A percentile compares a stretch with the other conserved stretches of the same genome.
These are phyloP conservation scores for Serendipita sp. DNA, from an alignment of 768 basidiomycete species.

Conservation along the genomic window DNA sequence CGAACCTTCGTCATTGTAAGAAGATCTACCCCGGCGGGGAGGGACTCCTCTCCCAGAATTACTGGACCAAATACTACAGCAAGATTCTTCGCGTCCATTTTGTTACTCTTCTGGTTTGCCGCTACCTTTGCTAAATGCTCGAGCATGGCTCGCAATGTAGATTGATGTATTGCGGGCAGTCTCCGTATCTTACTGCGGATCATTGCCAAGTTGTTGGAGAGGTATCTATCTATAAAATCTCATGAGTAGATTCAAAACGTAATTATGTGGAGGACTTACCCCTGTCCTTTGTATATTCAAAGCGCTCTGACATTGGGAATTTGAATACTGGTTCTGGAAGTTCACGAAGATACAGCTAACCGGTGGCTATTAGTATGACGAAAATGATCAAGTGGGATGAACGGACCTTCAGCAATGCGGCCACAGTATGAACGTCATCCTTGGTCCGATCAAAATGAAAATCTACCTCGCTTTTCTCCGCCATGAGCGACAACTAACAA, in stretches of 20 bases:
- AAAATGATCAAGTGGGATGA: constrained; percentile 3
- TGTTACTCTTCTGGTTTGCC: constrained; percentile 53
- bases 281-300: constrained; percentile 62
- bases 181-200: constrained; percentile 77
- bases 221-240: constrained; percentile 43
- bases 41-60: constrained; percentile 83
- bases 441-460: constrained; percentile 55
- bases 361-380: constrained; percentile 15
- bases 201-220: constrained; percentile 52
- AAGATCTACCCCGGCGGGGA: constrained; percentile 25
- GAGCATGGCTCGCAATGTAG: constrained; percentile 60
- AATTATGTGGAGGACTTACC: constrained; percentile 28
- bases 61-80: constrained; percentile 82
- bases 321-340: constrained; percentile 82
- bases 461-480: constrained; percentile 64
- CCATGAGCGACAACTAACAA: constrained; percentile 60
- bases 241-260: not conserved
- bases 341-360: constrained; percentile 58
- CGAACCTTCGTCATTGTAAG: not conserved
- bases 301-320: constrained; percentile 61
- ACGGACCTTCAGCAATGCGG: constrained; percentile 69
- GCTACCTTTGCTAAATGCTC: constrained; percentile 72
- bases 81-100: constrained; percentile 88
- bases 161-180: constrained; percentile 69
- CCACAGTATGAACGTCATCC: constrained; percentile 72